Evolutionary conservation across 176 grass and related monocot species (phyloP), one percentile per base, ranked within the genome.

Genomic region (Aechmea fasciata): DNA sequence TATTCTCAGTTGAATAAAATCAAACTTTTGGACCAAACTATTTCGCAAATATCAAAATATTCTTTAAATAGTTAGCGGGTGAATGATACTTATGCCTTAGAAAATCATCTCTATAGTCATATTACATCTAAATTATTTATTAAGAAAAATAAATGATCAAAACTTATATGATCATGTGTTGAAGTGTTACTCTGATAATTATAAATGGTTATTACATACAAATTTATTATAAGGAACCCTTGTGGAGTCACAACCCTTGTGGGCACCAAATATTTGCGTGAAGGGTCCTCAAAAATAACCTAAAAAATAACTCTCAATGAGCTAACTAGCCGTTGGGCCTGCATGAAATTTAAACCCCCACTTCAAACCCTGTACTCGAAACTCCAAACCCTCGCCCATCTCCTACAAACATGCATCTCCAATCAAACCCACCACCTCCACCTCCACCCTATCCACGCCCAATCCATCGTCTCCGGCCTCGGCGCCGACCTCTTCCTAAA

Each of bases 361-460:
- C 49, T 49, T 54, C 29, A 63, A 52, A 14, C 29, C 80, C 15
- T 15, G n/a, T 18, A 19, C 14, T 59, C 54, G 14, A 19, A 17
- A 59, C n/a, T n/a, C 15, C 54, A 48, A 22, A 19, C 48, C 69
- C 75, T 92, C 7, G 71, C 75, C 20, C 64, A 69, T 68, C 50
- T 85, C 41, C 64, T 96, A 9, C 87, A 83, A 54, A 68, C 84
- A 71, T 79, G 79, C 77, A 80, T 85, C 80, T 33, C 77, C 18
- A 75, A 78, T 68, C 77, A 68, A 57, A 81, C 53, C 59, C 73
- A 73, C 77, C 65, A 53, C 41, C 64, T 57, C 76, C 52, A 80
- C 6, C 64, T 87, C 48, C 81, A 61, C 2, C 64, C 71, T 3
- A 26, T 84, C 49, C 91, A 91, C 64, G 91, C 82, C 48, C 62